Conservation (phyloP, 352 stramenopile genomes). For the Phytophthora quininea region DNA sequence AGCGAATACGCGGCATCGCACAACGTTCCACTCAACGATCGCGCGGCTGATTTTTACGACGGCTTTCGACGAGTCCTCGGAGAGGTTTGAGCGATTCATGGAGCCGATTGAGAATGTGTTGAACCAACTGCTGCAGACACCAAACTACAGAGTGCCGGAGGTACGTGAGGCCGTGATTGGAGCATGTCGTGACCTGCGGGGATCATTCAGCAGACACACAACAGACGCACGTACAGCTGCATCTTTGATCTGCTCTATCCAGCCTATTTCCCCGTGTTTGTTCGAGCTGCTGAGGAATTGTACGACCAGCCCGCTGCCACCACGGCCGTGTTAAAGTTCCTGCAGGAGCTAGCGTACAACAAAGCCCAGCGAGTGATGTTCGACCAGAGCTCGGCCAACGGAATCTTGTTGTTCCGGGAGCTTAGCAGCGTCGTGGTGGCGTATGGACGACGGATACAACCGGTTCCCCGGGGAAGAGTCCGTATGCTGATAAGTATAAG, state of each 20-base stretch:
- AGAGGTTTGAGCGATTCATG: conserved; percentile 98
- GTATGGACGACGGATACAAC: conserved; percentile 92
- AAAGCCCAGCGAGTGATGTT: conserved; percentile 98
- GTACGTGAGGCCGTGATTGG: conserved; percentile 94
- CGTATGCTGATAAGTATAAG: conserved; percentile 98
- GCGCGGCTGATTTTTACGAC: conserved; percentile 96
- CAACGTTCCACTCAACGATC: conserved; percentile 98
- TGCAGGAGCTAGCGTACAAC: conserved; percentile 95
- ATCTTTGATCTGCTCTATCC: conserved; percentile 99
- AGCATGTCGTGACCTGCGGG: conserved; percentile 96
- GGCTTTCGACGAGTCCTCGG: conserved; percentile 91
- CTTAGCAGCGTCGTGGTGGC: conserved; percentile 96
- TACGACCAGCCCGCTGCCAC: conserved; percentile 94
- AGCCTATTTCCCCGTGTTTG: conserved; percentile 95
- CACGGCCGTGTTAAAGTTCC: conserved; percentile 97
- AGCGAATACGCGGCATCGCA: conserved; percentile 95
- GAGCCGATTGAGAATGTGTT: conserved; percentile 90
- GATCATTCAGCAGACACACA: conserved; percentile 97
- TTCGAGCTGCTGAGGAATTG: conserved; percentile 94
- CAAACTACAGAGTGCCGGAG: conserved; percentile 73
- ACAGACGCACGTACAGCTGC: conserved; percentile 95
- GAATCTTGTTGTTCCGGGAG: conserved; percentile 97
- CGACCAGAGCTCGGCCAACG: conserved; percentile 97
- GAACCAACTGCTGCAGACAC: conserved; percentile 81
- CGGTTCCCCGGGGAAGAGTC: conserved; percentile 83